Evolutionary conservation across 306 rosid species (phyloP), one percentile per base, ranked within the genome.

Genomic region (Coriaria nepalensis): DNA sequence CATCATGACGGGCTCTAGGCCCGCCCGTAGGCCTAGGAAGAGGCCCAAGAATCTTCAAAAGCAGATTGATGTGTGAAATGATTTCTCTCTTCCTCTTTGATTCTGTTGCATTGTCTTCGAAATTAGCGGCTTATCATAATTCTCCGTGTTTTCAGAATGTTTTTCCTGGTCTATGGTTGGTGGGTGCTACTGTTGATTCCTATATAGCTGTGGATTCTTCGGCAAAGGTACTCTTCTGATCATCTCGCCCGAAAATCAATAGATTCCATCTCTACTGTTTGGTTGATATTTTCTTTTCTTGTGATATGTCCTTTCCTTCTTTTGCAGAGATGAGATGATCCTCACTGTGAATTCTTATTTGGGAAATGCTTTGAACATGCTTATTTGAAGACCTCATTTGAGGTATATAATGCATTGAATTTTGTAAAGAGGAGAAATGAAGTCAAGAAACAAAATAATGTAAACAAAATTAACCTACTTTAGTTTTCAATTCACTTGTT

Each of bases 151-250:
- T 66, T 37, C 79, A 90, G 98, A 29, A 33, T 45, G 73, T 66
- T 62, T 90, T 85, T 63, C 98, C 97, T 10, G 98, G 94, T 11
- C 71, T 85, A 45, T 90, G 98, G 98, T 45, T 90, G 64, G 94
- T 77, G 40, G 98, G 98, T 50, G 42, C 64, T 13, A 70, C 81
- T 9, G 92, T 87, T 0, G 96, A 90, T 43, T 60, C 84, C 47
- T 85, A 73, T 40, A 73, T 77, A 38, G 62, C 61, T 7, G 60
- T 82, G 10, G 93, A 85, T 45, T 56, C 87, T 57, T 73, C 83
- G 9, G 40, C 83, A 6, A 85, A 85, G 98, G 98, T 81, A 55
- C 45, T 50, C 6, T 35, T 50, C 6, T 32, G 35, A 36, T 15
- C 13, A 15, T 63, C 35, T 37, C 36, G 29, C 10, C 5, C 41